Evolutionary conservation across 139 green algal genomes (phyloP).

Genomic region (Astrephomene gubernaculifera): DNA sequence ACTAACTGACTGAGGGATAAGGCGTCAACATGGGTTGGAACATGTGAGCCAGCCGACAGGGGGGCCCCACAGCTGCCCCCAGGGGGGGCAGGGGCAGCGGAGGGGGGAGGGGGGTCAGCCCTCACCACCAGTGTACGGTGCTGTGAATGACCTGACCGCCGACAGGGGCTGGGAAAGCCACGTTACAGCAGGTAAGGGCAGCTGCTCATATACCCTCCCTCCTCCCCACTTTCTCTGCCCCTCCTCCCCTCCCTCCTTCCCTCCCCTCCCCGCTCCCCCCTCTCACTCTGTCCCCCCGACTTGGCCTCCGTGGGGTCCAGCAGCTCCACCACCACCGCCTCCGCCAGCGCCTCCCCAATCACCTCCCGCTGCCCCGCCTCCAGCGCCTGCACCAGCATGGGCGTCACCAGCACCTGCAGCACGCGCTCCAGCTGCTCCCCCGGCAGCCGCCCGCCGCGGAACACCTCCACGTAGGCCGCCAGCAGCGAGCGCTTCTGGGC

Average conservation of each 20-base stretch:
- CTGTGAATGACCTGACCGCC: neutral
- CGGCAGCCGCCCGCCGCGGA: slow-evolving; percentile 45
- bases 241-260: neutral
- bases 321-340: slow-evolving; percentile 54
- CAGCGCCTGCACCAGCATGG: slow-evolving; percentile 78
- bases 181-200: too few species aligned
- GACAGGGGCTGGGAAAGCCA: neutral
- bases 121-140: too few species aligned
- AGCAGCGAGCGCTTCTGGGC: slow-evolving; percentile 73
- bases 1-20: neutral
- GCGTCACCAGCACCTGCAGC: slow-evolving; percentile 83
- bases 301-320: slow-evolving; percentile 34
- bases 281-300: slow-evolving; percentile 36
- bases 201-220: too few species aligned
- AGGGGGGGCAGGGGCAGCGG: too few species aligned
- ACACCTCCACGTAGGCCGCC: slow-evolving; percentile 69
- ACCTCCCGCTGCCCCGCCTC: slow-evolving; percentile 61
- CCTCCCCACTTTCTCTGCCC: neutral
- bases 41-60: too few species aligned
- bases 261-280: neutral
- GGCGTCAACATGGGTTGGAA: too few species aligned
- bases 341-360: slow-evolving; percentile 55
- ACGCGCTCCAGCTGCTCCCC: slow-evolving; percentile 70
- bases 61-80: too few species aligned
- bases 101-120: too few species aligned